Evolutionary conservation across 257 asterid species (phyloP).

Genomic region (Lavandula angustifolia): DNA sequence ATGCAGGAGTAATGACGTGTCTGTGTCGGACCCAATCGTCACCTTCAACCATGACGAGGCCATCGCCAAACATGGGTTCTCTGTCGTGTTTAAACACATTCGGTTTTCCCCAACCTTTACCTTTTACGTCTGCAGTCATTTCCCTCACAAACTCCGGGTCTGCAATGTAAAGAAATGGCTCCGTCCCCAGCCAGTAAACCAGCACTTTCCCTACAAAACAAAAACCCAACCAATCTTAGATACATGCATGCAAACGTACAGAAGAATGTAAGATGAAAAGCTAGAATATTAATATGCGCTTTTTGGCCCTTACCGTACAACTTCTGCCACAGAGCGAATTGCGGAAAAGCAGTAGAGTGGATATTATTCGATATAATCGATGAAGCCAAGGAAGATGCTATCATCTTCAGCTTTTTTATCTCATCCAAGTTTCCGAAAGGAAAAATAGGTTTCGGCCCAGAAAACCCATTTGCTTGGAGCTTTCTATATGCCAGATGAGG

Average conservation of each 20-base stretch:
- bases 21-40: constrained; percentile 94
- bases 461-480: constrained; percentile 70
- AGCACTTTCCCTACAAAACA: constrained; percentile 67
- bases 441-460: constrained; percentile 76
- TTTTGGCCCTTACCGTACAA: constrained; percentile 49
- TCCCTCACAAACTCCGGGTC: constrained; percentile 72
- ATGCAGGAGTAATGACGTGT: constrained; percentile 80
- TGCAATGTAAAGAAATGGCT: constrained; percentile 81
- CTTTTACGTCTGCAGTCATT: constrained; percentile 62
- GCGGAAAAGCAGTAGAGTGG: constrained; percentile 67
- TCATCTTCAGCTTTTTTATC: constrained; percentile 40
- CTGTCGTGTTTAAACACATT: constrained; percentile 75
- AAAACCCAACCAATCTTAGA: background rate
- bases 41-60: constrained; percentile 83
- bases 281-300: no score
- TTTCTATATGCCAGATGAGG: constrained; percentile 50
- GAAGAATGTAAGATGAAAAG: no score
- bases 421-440: constrained; percentile 75
- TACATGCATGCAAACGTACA: background rate
- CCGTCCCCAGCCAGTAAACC: constrained; percentile 85
- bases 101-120: constrained; percentile 91
- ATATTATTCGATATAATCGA: constrained; percentile 52
- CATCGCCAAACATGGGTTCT: constrained; percentile 87
- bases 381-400: background rate
- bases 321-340: constrained; percentile 73